Conservation (phyloP, 495 filamentous ascomycete genomes). For the Symbiotaphrina buchneri region DNA sequence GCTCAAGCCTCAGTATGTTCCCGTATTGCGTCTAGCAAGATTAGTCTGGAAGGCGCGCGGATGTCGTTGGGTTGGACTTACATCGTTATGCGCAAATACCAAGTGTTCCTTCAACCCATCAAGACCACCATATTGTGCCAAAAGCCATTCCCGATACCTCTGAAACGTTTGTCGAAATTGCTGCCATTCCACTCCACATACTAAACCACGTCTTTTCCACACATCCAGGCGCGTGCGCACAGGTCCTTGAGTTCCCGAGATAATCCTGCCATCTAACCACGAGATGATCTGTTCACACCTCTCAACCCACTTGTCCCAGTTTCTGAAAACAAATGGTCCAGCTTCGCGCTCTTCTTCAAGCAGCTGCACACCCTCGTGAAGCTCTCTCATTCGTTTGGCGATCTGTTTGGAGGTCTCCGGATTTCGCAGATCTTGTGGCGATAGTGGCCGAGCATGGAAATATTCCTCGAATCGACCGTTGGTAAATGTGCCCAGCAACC, state of each 20-base stretch:
- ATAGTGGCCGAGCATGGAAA: constrained; percentile 62
- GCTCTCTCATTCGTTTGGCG: constrained; percentile 93
- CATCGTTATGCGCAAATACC: constrained; percentile 95
- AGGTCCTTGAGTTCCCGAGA: constrained; percentile 16
- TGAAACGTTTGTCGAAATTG: constrained; percentile 54
- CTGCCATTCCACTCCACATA: constrained; percentile 74
- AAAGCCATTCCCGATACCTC: constrained; percentile 53
- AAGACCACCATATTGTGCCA: constrained; percentile 42
- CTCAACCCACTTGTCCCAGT: constrained; percentile 90
- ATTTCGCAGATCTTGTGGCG: constrained; percentile 49
- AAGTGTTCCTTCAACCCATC: constrained; percentile 46
- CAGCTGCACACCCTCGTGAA: constrained; percentile 84
- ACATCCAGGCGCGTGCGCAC: constrained; percentile 15
- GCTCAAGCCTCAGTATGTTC: constrained; percentile 81
- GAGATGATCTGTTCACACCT: constrained; percentile 54
- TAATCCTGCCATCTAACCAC: constrained; percentile 44
- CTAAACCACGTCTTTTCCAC: constrained; percentile 46
- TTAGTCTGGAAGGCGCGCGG: constrained; percentile 1
- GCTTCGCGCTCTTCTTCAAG: constrained; percentile 50
- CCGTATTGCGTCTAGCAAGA: constrained; percentile 74
- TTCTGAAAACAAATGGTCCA: constrained; percentile 67
- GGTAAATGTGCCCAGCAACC: constrained; percentile 75
- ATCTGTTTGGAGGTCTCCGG: constrained; percentile 78
- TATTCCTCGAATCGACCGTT: constrained; percentile 97
- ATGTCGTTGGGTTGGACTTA: constrained; percentile 18